Evolutionary conservation across 1,284 basidiomycete species (phyloP), one percentile per base, ranked within the genome.

Genomic region (Cerioporus squamosus): DNA sequence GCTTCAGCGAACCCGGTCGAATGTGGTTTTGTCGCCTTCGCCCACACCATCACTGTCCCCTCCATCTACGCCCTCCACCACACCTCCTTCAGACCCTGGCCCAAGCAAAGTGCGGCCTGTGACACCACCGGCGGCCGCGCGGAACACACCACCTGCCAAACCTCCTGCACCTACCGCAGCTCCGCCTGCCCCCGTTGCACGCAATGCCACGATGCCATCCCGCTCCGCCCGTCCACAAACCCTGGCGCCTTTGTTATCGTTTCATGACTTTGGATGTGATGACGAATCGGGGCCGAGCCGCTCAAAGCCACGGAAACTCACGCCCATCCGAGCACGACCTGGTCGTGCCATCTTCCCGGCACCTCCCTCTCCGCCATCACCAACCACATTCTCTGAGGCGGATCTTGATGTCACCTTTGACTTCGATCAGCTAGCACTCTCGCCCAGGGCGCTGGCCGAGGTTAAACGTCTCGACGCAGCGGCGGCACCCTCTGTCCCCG

Each of bases 401-500:
- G 85, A 89, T 63, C 72, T 84, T 51, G 85, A 88, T 61, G 71
- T 85, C 45, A 83, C 82, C 8, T 67, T 87, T 29, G 84, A 88
- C 61, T 76, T 90, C 47, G 79, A 75, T 4, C 76, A 81, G 38
- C 72, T 88, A 42, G 72, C 73, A 38, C 67, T 87, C 49, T 78
- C 73, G 8, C 65, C 63, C 18, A 44, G 55, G 17, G 51, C 70
- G 42, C 51, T 64, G 15, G 56, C 62, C 6, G 51, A 66, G 44
- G 57, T 64, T 1, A 48, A 61, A 39, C 53, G 45, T 18, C 53
- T 59, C 12, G 55, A 65, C 17, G 44, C 56, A 17, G 43, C 49
- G 42, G 55, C 63, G 45, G 47, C 53, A 18, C 60, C 45, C 18
- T 3, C 20, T 2, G 26, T 58, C 0, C 68, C 87, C 0, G 75